Evolutionary conservation across 352 stramenopile genomes (phyloP), one percentile per base, ranked within the genome.

Genomic region (Pythium grandisporangium): DNA sequence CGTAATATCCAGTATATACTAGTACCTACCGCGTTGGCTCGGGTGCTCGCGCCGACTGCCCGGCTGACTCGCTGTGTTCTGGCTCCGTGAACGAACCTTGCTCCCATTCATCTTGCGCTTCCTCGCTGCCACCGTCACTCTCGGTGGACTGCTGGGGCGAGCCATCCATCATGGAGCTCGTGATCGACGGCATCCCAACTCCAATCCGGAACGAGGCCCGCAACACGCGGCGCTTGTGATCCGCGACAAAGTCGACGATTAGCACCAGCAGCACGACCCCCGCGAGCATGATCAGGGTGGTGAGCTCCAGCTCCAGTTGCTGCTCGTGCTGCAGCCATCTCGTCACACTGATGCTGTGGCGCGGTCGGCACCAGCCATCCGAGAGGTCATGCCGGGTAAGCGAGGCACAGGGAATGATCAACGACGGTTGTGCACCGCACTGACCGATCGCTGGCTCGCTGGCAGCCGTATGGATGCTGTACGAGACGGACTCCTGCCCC

Each of bases 291-390:
- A 69, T 50, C 6, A 65, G 41, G 22, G 49, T 61, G 17, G 55
- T 34, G 13, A 69, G 45, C 19, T 34, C 49, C 39, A 61, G 32
- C 24, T 55, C 51, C 41, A 65, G 51, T 21, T 37, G 35, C 25
- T 65, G 42, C 16, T 69, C 51, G 19, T 63, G 45, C 1, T 30
- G 36, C 7, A 65, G 37, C 59, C 59, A 69, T n/a, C 44, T 48
- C 0, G 35, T 32, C 6, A 69, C 42, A 26, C 65, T 41, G 10
- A 42, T 17, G 35, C 47, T 50, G 5, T 54, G 47, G 8, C 43
- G 26, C 3, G 59, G 55, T 3, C 59, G 55, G 11, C 55, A 65
- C 59, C 59, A 69, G 19, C 62, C 59, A 22, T 43, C 38, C 20
- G 56, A 34, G 1, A 48, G 17, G 11, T 22, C 26, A 2, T 40